Conservation (phyloP, 108 stramenopile species). For the Chaetoceros tenuissimus region DNA sequence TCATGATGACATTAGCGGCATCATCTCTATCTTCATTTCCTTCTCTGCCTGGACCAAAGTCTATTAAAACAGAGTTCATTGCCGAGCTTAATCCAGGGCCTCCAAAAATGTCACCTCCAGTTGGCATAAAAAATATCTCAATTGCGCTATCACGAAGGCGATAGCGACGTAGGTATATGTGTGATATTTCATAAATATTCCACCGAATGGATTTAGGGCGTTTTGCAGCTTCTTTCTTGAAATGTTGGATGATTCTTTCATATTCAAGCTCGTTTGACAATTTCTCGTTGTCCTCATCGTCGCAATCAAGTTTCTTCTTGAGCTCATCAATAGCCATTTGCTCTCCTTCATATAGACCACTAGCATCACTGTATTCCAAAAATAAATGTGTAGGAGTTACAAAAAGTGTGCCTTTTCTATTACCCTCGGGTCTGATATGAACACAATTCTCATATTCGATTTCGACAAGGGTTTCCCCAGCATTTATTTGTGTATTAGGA, state of each 20-base stretch:
- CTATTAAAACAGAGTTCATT: constrained; percentile 80
- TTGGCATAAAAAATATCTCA: constrained; percentile 92
- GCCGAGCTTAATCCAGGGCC: constrained; percentile 65
- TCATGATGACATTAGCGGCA: constrained; percentile 81
- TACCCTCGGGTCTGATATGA: constrained; percentile 75
- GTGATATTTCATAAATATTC: constrained; percentile 82
- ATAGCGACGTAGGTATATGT: constrained; percentile 88
- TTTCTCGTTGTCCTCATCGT: constrained; percentile 19
- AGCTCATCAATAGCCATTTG: constrained; percentile 38
- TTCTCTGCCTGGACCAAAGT: constrained; percentile 84
- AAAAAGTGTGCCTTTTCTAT: constrained; percentile 60
- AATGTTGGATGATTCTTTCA: constrained; percentile 32
- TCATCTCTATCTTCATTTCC: constrained; percentile 74
- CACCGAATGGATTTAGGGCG: constrained; percentile 86
- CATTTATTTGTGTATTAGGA: no score
- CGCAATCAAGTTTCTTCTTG: constrained; percentile 26
- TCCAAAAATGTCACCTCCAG: constrained; percentile 70
- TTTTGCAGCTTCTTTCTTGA: constrained; percentile 35
- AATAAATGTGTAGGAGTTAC: constrained; percentile 79
- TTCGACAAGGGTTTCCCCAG: constrained; percentile 60
- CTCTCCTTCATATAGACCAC: constrained; percentile 75
- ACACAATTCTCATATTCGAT: constrained; percentile 74
- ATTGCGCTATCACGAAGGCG: constrained; percentile 88
- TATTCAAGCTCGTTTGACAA: constrained; percentile 34
- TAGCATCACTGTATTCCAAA: constrained; percentile 75